Evolutionary conservation across 2,329 filamentous ascomycete genomes (phyloP).

Genomic region (Trichoderma breve): DNA sequence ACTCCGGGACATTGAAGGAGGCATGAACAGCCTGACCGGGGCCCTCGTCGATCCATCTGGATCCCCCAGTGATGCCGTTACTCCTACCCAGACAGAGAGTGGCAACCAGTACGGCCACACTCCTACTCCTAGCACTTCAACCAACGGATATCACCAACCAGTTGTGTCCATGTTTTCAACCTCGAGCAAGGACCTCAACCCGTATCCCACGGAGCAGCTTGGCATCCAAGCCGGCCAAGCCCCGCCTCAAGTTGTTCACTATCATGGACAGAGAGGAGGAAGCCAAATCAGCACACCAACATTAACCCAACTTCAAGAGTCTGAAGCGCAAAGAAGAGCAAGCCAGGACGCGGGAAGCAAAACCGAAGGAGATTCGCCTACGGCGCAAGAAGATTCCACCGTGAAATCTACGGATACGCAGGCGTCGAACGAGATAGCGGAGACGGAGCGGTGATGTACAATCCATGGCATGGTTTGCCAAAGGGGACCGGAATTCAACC

Average conservation of each 20-base stretch:
- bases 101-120: slow-evolving; percentile 45
- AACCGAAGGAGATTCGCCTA: slow-evolving; percentile 40
- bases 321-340: slow-evolving; percentile 44
- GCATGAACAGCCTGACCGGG: slow-evolving; percentile 70
- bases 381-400: slow-evolving; percentile 37
- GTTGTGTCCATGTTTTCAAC: slow-evolving; percentile 68
- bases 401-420: slow-evolving; percentile 23
- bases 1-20: slow-evolving; percentile 88
- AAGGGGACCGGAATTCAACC: neutral
- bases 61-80: slow-evolving; percentile 56
- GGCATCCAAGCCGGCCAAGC: slow-evolving; percentile 61
- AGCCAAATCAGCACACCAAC: slow-evolving; percentile 66
- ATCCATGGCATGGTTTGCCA: neutral
- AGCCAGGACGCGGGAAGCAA: slow-evolving; percentile 48
- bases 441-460: slow-evolving; percentile 30
- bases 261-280: slow-evolving; percentile 65
- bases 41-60: slow-evolving; percentile 53
- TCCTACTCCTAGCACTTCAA: slow-evolving; percentile 43
- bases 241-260: slow-evolving; percentile 65
- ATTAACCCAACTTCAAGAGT: slow-evolving; percentile 50
- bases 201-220: slow-evolving; percentile 63
- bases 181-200: slow-evolving; percentile 67
- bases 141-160: slow-evolving; percentile 67
- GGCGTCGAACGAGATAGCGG: slow-evolving; percentile 23
- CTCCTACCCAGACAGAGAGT: slow-evolving; percentile 62